Conservation (phyloP, 805 yeast species). For the Candida silvatica region DNA sequence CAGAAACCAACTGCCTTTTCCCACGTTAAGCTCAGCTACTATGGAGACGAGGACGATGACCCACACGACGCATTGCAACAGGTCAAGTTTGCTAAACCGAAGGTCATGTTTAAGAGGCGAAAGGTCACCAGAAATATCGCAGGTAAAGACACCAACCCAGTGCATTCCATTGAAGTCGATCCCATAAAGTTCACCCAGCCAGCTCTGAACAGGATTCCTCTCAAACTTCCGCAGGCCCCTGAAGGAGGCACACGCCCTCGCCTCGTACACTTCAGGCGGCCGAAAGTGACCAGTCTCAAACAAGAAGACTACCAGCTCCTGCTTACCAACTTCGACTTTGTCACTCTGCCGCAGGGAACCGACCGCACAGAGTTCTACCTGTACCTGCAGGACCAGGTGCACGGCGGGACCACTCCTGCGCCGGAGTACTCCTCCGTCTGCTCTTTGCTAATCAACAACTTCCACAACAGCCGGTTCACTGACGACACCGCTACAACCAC, state of each 20-base stretch:
- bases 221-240: too few species aligned
- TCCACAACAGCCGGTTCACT: slow-evolving; percentile 8
- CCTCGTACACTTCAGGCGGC: slow-evolving; percentile 1
- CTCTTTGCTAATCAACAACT: slow-evolving; percentile 6
- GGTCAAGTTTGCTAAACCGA: not conserved
- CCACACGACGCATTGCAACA: not conserved
- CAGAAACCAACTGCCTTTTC: too few species aligned
- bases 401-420: too few species aligned
- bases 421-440: not conserved
- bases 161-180: too few species aligned
- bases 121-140: not conserved
- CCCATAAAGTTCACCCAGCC: not conserved
- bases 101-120: slow-evolving; percentile 1
- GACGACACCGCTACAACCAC: too few species aligned
- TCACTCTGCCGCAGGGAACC: slow-evolving; percentile 6
- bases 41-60: slow-evolving; percentile 11
- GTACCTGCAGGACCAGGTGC: slow-evolving; percentile 10
- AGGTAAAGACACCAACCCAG: not conserved
- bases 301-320: slow-evolving; percentile 9
- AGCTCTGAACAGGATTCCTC: too few species aligned
- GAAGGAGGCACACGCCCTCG: too few species aligned
- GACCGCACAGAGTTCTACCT: slow-evolving; percentile 9
- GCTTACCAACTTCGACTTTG: slow-evolving; percentile 7
- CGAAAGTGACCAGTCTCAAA: slow-evolving; percentile 1
- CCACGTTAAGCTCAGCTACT: slow-evolving; percentile 10